A percentile compares a stretch with the other conserved stretches of the same genome.
These are phyloP conservation scores for Cryphonectria naterciae DNA, from an alignment of 2,329 filamentous ascomycete genomes.

Conservation along the genomic window DNA sequence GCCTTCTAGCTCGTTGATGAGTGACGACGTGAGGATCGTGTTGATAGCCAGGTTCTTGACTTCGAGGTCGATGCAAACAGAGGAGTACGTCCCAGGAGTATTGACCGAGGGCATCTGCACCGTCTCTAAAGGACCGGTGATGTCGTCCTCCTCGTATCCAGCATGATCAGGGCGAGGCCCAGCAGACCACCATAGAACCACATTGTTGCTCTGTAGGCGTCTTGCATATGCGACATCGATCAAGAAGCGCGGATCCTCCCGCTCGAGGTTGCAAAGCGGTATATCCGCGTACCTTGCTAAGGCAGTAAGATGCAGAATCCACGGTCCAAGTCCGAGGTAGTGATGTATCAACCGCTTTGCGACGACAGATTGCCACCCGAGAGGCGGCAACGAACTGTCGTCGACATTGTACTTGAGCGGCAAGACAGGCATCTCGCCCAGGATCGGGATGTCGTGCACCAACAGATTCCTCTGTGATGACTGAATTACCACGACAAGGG, in stretches of 20 bases:
- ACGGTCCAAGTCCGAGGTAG: constrained; percentile 90
- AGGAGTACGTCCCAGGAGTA: constrained; percentile 89
- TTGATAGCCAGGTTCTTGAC: constrained; percentile 96
- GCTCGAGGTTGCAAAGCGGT: constrained; percentile 92
- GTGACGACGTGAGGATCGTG: constrained; percentile 92
- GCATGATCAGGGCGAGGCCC: constrained; percentile 90
- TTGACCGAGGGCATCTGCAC: constrained; percentile 94
- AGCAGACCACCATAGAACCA: constrained; percentile 96
- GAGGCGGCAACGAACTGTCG: constrained; percentile 84
- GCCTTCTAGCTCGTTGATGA: constrained; percentile 95
- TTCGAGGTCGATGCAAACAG: constrained; percentile 93
- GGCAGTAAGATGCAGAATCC: constrained; percentile 86
- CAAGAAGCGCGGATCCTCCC: constrained; percentile 89
- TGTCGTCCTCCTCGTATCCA: constrained; percentile 91
- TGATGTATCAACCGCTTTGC: constrained; percentile 85
- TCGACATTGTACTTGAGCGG: constrained; percentile 79
- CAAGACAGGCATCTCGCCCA: constrained; percentile 84
- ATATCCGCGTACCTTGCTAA: constrained; percentile 92
- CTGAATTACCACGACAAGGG: constrained; percentile 85
- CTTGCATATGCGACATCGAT: constrained; percentile 96
- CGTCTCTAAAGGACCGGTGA: constrained; percentile 78
- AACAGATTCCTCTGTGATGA: constrained; percentile 83
- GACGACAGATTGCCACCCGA: constrained; percentile 92
- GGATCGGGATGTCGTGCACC: constrained; percentile 79
- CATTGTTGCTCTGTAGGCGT: constrained; percentile 84